phyloP scores from a whole-genome alignment of 148 eudicot genomes.

The Amaranthus palmeri region DNA sequence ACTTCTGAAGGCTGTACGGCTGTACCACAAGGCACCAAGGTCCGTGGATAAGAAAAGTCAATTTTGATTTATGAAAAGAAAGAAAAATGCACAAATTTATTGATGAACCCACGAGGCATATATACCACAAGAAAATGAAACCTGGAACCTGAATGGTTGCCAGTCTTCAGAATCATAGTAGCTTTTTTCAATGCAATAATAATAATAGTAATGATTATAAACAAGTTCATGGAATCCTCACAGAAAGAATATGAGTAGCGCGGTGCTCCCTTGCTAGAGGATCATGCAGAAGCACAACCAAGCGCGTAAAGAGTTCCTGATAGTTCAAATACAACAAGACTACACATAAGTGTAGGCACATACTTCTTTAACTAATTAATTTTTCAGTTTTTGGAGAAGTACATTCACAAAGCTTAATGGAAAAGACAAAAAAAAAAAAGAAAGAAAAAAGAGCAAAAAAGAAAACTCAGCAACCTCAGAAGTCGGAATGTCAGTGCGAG shows the following conservation, averaged over 20 bases:
- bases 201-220: neutral
- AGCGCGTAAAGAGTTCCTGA: constrained; percentile 93
- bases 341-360: neutral
- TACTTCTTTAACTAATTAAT: neutral
- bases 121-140: neutral
- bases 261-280: constrained; percentile 89
- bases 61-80: too few species aligned
- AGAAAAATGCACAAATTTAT: too few species aligned
- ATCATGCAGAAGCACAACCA: constrained; percentile 88
- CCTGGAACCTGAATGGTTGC: neutral
- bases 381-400: neutral
- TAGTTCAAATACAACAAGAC: neutral
- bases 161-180: neutral
- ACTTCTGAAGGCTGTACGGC: neutral
- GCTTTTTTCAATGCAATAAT: neutral
- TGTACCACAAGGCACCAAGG: neutral
- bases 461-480: constrained; percentile 53
- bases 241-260: constrained; percentile 80
- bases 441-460: constrained; percentile 1
- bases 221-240: constrained; percentile 27
- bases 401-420: neutral
- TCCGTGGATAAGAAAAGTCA: too few species aligned
- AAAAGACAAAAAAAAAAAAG: neutral
- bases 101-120: neutral
- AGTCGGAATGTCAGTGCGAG: constrained; percentile 78